A percentile compares a stretch with the other conserved stretches of the same genome.
phyloP scores from a whole-genome alignment of 2,329 filamentous ascomycete species.

The Pestalotiopsis sp. region DNA sequence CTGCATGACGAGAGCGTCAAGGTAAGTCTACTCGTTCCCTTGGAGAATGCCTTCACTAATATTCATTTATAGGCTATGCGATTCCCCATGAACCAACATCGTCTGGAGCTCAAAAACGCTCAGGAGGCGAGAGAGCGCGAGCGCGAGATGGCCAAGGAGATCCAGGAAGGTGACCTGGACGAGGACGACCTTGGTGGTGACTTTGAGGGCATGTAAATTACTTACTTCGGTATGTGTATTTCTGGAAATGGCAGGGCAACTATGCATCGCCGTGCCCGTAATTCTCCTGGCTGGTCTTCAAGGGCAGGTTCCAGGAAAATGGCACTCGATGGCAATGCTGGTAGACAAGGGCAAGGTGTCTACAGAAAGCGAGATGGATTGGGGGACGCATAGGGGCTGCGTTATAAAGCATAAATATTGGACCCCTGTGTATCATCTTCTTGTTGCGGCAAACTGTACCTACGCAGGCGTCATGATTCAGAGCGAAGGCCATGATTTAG shows the following conservation, averaged over 20 bases:
- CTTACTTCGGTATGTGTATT: conserved; percentile 7
- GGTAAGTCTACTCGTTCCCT: conserved; percentile 50
- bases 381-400: neutral
- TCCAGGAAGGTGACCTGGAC: conserved; percentile 94
- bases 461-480: neutral
- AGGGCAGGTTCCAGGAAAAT: neutral
- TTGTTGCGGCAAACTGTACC: neutral
- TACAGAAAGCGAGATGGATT: neutral
- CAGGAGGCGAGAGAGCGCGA: conserved; percentile 97
- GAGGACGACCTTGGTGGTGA: conserved; percentile 95
- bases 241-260: conserved; percentile 10
- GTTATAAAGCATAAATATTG: neutral
- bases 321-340: neutral
- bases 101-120: conserved; percentile 94
- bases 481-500: neutral
- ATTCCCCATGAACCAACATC: conserved; percentile 99
- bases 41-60: conserved; percentile 26
- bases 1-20: conserved; percentile 98
- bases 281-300: neutral
- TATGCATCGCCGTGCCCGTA: neutral
- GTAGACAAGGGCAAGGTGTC: neutral
- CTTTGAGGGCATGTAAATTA: conserved; percentile 84
- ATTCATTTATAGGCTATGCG: conserved; percentile 76
- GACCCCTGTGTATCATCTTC: conserved; percentile 1
- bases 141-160: conserved; percentile 97